Percentiles rank a stretch among this genome's conserved stretches.
These are phyloP conservation scores for Porogramme epimiltina DNA, from an alignment of 1,284 basidiomycete genomes.

Conservation along the genomic window DNA sequence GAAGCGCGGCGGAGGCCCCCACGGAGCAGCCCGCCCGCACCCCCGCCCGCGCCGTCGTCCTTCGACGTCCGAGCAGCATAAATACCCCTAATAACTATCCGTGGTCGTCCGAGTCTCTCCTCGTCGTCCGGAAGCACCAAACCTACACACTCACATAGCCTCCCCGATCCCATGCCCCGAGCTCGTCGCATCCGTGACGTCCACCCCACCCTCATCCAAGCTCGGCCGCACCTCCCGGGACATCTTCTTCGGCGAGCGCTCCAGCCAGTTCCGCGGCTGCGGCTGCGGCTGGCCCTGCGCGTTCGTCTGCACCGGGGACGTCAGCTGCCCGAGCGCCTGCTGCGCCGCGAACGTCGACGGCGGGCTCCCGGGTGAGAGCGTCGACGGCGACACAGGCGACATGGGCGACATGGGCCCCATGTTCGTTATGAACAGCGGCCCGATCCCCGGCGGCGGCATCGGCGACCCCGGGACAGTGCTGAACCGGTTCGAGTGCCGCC, in stretches of 20 bases:
- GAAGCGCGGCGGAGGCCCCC: no score
- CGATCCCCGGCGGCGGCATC: slow-evolving; percentile 13
- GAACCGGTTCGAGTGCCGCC: background rate
- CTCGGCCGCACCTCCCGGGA: slow-evolving; percentile 7
- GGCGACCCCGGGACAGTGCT: slow-evolving; percentile 18
- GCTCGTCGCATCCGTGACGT: slow-evolving; percentile 19
- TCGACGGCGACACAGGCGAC: slow-evolving; percentile 1
- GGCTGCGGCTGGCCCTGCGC: background rate
- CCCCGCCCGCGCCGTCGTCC: no score
- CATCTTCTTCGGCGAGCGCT: slow-evolving; percentile 25
- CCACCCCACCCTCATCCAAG: slow-evolving; percentile 12
- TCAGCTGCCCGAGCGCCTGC: slow-evolving; percentile 10
- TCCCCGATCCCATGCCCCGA: slow-evolving; percentile 14
- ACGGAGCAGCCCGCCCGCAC: no score
- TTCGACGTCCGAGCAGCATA: background rate
- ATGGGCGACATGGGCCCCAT: slow-evolving; percentile 25
- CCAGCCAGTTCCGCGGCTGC: slow-evolving; percentile 20
- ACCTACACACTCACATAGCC: slow-evolving; percentile 13
- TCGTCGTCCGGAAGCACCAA: background rate
- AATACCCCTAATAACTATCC: background rate
- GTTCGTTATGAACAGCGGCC: slow-evolving; percentile 28
- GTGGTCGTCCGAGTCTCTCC: background rate
- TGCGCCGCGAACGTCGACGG: slow-evolving; percentile 6
- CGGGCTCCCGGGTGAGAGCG: slow-evolving; percentile 16
- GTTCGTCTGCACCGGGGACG: background rate